These are phyloP conservation scores for Lycium ferocissimum DNA, from an alignment of 257 asterid genomes.

Conservation along the genomic window DNA sequence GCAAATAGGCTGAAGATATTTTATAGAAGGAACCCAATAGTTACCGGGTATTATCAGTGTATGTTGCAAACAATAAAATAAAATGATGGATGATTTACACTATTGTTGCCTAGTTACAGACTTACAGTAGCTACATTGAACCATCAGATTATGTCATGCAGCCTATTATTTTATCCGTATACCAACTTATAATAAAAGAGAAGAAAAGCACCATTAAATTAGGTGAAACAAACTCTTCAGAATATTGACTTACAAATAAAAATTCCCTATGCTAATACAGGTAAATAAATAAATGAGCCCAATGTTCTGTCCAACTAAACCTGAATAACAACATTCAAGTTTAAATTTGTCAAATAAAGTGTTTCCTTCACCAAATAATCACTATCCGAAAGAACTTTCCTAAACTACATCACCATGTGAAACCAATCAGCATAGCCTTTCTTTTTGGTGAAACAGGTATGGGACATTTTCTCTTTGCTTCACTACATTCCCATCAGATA, in stretches of 20 bases:
- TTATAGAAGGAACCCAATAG: conserved; percentile 16
- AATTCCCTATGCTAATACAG: not conserved
- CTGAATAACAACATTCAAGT: not conserved
- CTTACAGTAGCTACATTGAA: not conserved
- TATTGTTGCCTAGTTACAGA: not conserved
- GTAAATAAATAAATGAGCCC: not conserved
- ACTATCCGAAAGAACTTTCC: not conserved
- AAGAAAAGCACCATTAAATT: not conserved
- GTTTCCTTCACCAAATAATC: not conserved
- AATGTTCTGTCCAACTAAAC: conserved; percentile 9
- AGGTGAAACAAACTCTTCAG: not conserved
- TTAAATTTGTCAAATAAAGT: not conserved
- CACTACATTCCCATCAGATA: not conserved
- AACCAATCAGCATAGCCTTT: not conserved
- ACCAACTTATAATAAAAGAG: not conserved
- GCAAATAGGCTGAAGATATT: not conserved
- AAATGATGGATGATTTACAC: not conserved
- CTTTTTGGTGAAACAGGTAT: not conserved
- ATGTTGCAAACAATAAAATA: not conserved
- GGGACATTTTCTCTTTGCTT: not conserved
- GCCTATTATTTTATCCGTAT: not conserved
- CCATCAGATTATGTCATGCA: not conserved
- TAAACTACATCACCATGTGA: conserved; percentile 1
- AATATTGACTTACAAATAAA: conserved; percentile 11
- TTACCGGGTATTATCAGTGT: not conserved